A percentile compares a stretch with the other conserved stretches of the same genome.
phyloP scores from a whole-genome alignment of 2,329 filamentous ascomycete species.

The Cucurbitaria berberidis region DNA sequence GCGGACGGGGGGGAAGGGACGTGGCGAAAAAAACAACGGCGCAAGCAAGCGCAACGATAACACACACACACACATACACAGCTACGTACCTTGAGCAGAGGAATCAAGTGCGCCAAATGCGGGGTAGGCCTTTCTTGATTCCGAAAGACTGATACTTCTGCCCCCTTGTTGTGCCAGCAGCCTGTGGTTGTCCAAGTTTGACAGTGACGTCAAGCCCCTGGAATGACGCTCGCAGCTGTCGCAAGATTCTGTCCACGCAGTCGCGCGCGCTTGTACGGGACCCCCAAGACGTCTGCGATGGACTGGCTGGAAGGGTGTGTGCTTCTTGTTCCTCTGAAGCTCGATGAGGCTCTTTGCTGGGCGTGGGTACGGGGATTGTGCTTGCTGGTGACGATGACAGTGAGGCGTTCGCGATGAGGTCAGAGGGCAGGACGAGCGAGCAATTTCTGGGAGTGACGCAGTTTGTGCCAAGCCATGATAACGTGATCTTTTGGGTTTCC shows the following conservation, averaged over 20 bases:
- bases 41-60: conserved; percentile 22
- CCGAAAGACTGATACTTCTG: conserved; percentile 19
- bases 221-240: conserved; percentile 24
- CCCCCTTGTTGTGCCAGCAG: conserved; percentile 24
- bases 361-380: conserved; percentile 34
- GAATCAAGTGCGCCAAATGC: conserved; percentile 29
- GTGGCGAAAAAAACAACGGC: conserved; percentile 27
- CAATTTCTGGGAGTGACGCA: conserved; percentile 43
- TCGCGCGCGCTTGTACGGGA: conserved; percentile 17
- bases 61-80: no score
- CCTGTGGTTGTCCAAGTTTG: conserved; percentile 26
- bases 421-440: conserved; percentile 41
- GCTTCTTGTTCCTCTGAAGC: conserved; percentile 20
- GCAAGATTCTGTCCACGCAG: conserved; percentile 16
- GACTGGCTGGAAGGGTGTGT: conserved; percentile 13
- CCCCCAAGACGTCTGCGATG: conserved; percentile 4
- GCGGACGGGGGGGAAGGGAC: conserved; percentile 24
- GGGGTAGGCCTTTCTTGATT: conserved; percentile 31
- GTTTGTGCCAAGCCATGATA: conserved; percentile 33
- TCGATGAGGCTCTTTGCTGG: conserved; percentile 37
- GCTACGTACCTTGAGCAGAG: conserved; percentile 38
- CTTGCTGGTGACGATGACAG: conserved; percentile 41
- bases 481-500: conserved; percentile 37
- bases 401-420: conserved; percentile 47
- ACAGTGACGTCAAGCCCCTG: conserved; percentile 41